phyloP scores from a whole-genome alignment of 805 yeast species.

The Ogataea pini region DNA sequence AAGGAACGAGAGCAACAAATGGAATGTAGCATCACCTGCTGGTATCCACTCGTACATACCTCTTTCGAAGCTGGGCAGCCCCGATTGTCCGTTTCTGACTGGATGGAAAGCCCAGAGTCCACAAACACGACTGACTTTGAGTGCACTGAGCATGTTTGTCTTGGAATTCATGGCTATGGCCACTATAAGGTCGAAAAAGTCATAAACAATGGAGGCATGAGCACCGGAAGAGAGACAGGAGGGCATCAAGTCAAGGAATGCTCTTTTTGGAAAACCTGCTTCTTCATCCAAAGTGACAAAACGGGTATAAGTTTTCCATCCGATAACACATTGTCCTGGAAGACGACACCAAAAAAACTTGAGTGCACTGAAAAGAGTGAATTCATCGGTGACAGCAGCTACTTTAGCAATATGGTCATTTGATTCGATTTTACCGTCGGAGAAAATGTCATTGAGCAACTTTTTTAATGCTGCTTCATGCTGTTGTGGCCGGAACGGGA shows the following conservation, averaged over 20 bases:
- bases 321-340: conserved; percentile 75
- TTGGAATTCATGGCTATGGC: conserved; percentile 77
- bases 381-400: conserved; percentile 59
- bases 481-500: conserved; percentile 75
- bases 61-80: conserved; percentile 52
- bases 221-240: conserved; percentile 79
- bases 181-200: conserved; percentile 78
- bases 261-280: conserved; percentile 65
- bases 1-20: conserved; percentile 71
- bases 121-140: conserved; percentile 77
- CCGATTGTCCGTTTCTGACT: conserved; percentile 37
- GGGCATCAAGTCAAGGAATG: conserved; percentile 83
- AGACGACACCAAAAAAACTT: conserved; percentile 87
- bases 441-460: conserved; percentile 56
- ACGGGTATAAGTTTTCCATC: conserved; percentile 80
- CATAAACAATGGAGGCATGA: conserved; percentile 87
- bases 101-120: conserved; percentile 82
- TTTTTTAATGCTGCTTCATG: conserved; percentile 59
- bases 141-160: conserved; percentile 74
- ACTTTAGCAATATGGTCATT: conserved; percentile 42
- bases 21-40: conserved; percentile 85
- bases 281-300: conserved; percentile 66
- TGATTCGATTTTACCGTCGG: conserved; percentile 51
- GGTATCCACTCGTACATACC: conserved; percentile 79
- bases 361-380: conserved; percentile 68